Evolutionary conservation across 805 yeast species (phyloP), one percentile per base, ranked within the genome.

Genomic region (Candida morakotiae): DNA sequence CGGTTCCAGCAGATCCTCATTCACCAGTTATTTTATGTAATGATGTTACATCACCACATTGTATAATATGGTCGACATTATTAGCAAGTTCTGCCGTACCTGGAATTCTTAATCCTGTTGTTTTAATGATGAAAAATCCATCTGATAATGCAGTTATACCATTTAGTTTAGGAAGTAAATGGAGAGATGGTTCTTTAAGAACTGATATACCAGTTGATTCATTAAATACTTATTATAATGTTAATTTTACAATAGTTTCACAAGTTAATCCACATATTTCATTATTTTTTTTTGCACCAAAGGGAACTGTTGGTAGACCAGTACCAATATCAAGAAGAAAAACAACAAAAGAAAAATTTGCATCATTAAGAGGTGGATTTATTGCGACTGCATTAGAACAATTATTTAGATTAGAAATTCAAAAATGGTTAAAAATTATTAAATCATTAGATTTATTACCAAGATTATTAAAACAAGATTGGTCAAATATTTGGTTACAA

Each of bases 241-340:
- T 81, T 24, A 83, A 78, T 52, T 85, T 82, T 54, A 71, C 87
- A 6, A 69, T 84, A 28, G 93, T 85, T 14, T 79, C 87, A 14
- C 94, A 84, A 60, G 91, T 84, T 6, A 84, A 85, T 54, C 93
- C 94, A 1, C 94, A 84, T 55, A 81, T 84, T 22, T 73, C 83
- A 31, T 63, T 85, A 15, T 84, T 85, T 59, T 81, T 80, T 49
- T 84, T 75, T 52, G 83, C 87, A 6, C 87, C 91, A 17, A 73
- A 81, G 47, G 94, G 94, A 1, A 79, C 86, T 2, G 84, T 84
- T 13, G 94, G 94, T 0, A 67, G 82, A 39, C 94, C 94, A 0
- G 86, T 85, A 16, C 71, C 83, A 1, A 60, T 75, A 10, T 50
- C 69, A 0, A 69, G 69, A 35, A 71, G 83, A 0, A 58, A 57